Evolutionary conservation across 805 yeast genomes (phyloP), one percentile per base, ranked within the genome.

Genomic region (Clavispora santaluciae): DNA sequence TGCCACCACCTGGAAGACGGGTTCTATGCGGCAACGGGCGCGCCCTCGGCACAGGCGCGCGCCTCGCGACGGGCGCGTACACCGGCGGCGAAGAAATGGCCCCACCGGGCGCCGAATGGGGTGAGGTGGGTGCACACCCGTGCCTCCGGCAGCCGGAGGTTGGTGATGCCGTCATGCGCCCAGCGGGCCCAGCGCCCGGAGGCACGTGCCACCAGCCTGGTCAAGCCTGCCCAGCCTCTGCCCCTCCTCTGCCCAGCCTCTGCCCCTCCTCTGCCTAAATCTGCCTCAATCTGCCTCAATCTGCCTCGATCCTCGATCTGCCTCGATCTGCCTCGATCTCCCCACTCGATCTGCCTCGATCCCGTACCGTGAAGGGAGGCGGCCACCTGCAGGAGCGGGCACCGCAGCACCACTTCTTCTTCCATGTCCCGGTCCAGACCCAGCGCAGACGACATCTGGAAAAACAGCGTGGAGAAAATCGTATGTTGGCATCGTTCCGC

Each of bases 371-470:
- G n/a, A n/a, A n/a, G n/a, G n/a, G n/a, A n/a, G n/a, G n/a, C n/a
- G n/a, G n/a, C n/a, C n/a, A n/a, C n/a, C n/a, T n/a, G n/a, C n/a
- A n/a, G n/a, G n/a, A n/a, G n/a, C n/a, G n/a, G n/a, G n/a, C n/a
- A 15, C 20, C 20, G n/a, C 4, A 28, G 11, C 5, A 16, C 18
- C 15, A 15, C 22, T 13, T 31, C 22, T 21, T 20, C 23, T n/a
- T 22, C 31, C 30, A 51, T 51, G 52, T 45, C 52, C 13, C 45
- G 39, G 22, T 16, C 43, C 10, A 53, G 56, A 38, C 46, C 51
- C 42, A 68, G 78, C 15, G 91, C 95, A 23, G 98, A 91, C 44
- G 97, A 90, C 42, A 79, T 89, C 36, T 91, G 97, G 96, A 88
- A 86, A 63, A 83, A 79, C 56, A 77, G 77, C 50, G 86, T 84